Evolutionary conservation across 306 rosid genomes (phyloP).

Genomic region (Cotoneaster glaucophyllus): DNA sequence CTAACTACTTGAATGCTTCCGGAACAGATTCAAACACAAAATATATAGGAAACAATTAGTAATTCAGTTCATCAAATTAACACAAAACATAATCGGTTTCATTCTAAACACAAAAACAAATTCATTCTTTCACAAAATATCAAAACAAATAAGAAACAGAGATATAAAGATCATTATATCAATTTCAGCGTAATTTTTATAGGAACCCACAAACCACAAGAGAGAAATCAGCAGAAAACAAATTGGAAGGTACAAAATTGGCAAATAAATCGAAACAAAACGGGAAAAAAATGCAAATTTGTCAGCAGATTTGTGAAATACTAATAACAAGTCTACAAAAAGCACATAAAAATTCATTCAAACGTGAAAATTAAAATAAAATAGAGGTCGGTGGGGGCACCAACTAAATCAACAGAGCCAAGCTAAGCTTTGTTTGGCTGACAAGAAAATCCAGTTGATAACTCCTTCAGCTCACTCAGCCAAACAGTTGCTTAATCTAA

Average conservation of each 20-base stretch:
- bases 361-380: neutral
- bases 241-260: neutral
- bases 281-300: neutral
- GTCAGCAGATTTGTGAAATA: neutral
- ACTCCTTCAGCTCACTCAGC: neutral
- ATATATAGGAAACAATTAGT: neutral
- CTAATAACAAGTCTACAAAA: neutral
- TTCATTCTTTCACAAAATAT: neutral
- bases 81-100: neutral
- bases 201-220: neutral
- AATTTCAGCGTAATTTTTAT: neutral
- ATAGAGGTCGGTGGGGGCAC: neutral
- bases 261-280: neutral
- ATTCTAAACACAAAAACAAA: neutral
- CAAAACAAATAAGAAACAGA: neutral
- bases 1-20: neutral
- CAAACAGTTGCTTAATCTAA: neutral
- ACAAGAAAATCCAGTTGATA: neutral
- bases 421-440: constrained; percentile 4
- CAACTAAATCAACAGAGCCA: neutral
- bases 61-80: neutral
- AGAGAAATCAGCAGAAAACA: neutral
- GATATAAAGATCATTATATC: neutral
- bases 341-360: neutral
- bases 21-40: neutral